Evolutionary conservation across 1,284 basidiomycete species (phyloP).

Genomic region (Cutaneotrichosporon cutaneum): DNA sequence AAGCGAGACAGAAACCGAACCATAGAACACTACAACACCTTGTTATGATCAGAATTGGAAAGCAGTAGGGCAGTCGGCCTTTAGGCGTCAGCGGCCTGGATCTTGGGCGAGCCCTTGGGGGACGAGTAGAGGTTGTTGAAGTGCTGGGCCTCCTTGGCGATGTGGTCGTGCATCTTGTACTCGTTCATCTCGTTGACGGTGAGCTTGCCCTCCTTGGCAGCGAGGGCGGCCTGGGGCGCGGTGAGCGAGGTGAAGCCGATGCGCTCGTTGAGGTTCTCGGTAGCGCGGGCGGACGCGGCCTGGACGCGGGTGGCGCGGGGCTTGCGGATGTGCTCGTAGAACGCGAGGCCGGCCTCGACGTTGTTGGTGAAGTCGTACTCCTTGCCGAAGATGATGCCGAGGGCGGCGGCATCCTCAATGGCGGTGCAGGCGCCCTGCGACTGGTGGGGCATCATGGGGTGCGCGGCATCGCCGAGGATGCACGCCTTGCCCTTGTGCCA

Average conservation of each 20-base stretch:
- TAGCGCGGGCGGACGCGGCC: conserved; percentile 42
- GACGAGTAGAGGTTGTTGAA: conserved; percentile 17
- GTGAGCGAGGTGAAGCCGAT: conserved; percentile 52
- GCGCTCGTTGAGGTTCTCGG: conserved; percentile 53
- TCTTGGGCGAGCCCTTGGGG: not conserved
- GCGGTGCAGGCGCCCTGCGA: conserved; percentile 44
- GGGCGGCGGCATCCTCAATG: conserved; percentile 47
- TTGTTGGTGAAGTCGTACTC: conserved; percentile 41
- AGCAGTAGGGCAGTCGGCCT: not conserved
- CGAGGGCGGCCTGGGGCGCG: conserved; percentile 31
- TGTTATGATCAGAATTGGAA: not conserved
- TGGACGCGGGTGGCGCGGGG: conserved; percentile 52
- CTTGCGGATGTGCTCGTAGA: conserved; percentile 52
- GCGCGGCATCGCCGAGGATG: conserved; percentile 47
- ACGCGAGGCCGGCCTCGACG: conserved; percentile 39
- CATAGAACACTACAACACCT: not conserved
- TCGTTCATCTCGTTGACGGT: conserved; percentile 45
- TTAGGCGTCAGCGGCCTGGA: not conserved
- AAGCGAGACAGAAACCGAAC: not conserved
- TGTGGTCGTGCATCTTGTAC: conserved; percentile 40
- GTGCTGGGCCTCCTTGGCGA: conserved; percentile 22
- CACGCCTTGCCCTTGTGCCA: conserved; percentile 43
- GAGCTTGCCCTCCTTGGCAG: conserved; percentile 47
- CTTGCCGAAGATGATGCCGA: conserved; percentile 40
- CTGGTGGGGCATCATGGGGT: conserved; percentile 48